Base-by-base conservation (phyloP, 2,329 filamentous ascomycete species). In the Mariannaea elegans region DNA sequence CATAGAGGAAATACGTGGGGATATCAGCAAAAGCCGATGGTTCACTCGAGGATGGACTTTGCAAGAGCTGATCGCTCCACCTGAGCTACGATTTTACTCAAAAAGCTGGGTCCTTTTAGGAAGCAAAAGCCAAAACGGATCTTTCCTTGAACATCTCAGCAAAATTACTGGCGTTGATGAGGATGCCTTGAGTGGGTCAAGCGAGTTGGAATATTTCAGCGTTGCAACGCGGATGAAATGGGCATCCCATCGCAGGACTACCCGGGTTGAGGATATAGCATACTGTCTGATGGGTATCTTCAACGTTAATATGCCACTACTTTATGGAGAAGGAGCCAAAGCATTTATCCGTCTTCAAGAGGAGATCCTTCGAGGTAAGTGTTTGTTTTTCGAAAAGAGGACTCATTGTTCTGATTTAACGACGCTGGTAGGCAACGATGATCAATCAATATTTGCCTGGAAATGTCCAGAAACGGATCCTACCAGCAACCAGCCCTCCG, bases 261-360 rank as follows among this genome's bases (percentile, higher is more conserved):
- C 27, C 0, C n/a, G 50, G 0, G 31, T 2, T 2, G 61, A 64
- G 1, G 61, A 64, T 0, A 56, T 62, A 32, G 61, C 59, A 0
- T 64, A 64, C 16, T 64, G 61, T 2, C 41, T 64, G 34, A 51
- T 62, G 3, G 58, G 61, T 0, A 59, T 62, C 0, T 64, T 64
- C 1, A 9, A 56, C 4, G 47, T 63, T 4, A 59, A 47, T 2
- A 56, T 63, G 61, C 59, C 61, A 0, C 0, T 62, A 2, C 14
- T 62, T 0, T 62, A 63, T 2, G 61, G 61, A 0, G 58, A 63
- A 21, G 41, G 49, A 0, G 38, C 21, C 0, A 55, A 32, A 18
- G 47, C 47, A 2, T 52, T 58, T 23, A 46, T 44, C 4, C 24
- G 55, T 3, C 55, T 58, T 13, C 47, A 58, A 16, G 31, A 58